Conservation (phyloP, 1,284 basidiomycete species). For the Moesziomyces sp. region DNA sequence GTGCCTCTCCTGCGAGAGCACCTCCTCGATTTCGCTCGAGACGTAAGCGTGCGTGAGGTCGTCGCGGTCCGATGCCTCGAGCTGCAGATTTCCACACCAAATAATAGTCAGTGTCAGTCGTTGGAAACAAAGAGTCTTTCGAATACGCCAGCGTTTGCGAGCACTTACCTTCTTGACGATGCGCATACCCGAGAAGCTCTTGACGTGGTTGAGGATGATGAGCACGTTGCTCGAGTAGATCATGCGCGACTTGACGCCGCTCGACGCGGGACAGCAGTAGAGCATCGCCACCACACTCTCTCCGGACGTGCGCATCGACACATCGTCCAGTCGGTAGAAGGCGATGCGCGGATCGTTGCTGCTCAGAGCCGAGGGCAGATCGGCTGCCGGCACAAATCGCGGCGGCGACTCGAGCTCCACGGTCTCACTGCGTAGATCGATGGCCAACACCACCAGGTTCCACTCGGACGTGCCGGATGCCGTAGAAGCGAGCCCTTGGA, state of each 20-base stretch:
- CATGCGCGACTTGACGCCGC: slow-evolving; percentile 55
- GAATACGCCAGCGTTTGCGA: not conserved
- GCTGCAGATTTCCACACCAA: not conserved
- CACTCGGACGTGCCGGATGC: slow-evolving; percentile 52
- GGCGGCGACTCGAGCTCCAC: slow-evolving; percentile 47
- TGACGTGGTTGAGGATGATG: slow-evolving; percentile 44
- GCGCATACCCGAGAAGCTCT: slow-evolving; percentile 44
- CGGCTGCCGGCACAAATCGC: slow-evolving; percentile 40
- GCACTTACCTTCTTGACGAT: slow-evolving; percentile 50
- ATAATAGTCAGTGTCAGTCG: not conserved
- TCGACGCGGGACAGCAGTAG: slow-evolving; percentile 55
- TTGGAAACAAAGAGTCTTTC: not conserved
- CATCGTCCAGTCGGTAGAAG: slow-evolving; percentile 48
- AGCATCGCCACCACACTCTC: slow-evolving; percentile 55
- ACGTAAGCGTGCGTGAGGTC: slow-evolving; percentile 37
- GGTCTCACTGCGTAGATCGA: slow-evolving; percentile 46
- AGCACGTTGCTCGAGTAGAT: slow-evolving; percentile 56
- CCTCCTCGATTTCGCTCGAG: slow-evolving; percentile 30
- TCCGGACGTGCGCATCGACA: slow-evolving; percentile 17
- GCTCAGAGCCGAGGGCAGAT: slow-evolving; percentile 25
- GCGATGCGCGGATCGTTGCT: slow-evolving; percentile 47
- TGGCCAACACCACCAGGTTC: slow-evolving; percentile 52
- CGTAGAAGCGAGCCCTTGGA: slow-evolving; percentile 37
- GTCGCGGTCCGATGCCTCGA: slow-evolving; percentile 36
- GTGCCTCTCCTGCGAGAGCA: slow-evolving; percentile 34